Evolutionary conservation across 2,329 filamentous ascomycete species (phyloP).

Genomic region (Cytospora chrysosperma): DNA sequence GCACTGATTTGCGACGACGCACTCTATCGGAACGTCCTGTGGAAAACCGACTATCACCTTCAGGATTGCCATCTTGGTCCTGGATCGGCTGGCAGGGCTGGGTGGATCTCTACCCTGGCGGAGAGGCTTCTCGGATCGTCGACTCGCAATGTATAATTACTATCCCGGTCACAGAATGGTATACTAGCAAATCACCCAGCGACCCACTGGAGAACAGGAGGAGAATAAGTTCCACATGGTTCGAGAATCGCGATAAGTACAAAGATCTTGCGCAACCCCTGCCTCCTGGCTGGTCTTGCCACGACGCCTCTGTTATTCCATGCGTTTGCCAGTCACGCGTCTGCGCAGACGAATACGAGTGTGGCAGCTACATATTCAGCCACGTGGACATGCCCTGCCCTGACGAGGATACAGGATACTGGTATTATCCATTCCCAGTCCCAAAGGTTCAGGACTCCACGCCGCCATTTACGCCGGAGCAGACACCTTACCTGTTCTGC

Average conservation of each 20-base stretch:
- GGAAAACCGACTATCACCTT: not conserved
- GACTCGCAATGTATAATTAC: not conserved
- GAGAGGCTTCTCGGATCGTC: not conserved
- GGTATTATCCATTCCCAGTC: slow-evolving; percentile 1
- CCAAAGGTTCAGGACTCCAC: not conserved
- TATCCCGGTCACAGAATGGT: slow-evolving; percentile 6
- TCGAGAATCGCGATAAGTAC: not conserved
- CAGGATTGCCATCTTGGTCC: slow-evolving; percentile 7
- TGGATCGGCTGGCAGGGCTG: slow-evolving; percentile 10
- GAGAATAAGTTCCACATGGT: not conserved
- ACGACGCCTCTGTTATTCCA: not conserved
- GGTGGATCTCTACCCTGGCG: not conserved
- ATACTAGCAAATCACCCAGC: not conserved
- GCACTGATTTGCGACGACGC: not conserved
- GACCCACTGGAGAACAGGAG: not conserved
- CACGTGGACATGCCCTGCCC: not conserved
- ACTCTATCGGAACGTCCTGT: not conserved
- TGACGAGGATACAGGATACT: not conserved
- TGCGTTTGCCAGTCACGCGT: not conserved
- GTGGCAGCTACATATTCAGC: not conserved
- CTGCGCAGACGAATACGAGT: not conserved
- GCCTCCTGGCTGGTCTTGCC: not conserved
- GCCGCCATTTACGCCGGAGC: not conserved
- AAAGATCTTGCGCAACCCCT: not conserved
- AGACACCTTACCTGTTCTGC: slow-evolving; percentile 17